Base-by-base conservation (phyloP, 306 rosid species). In the Sechiopsis laciniata region DNA sequence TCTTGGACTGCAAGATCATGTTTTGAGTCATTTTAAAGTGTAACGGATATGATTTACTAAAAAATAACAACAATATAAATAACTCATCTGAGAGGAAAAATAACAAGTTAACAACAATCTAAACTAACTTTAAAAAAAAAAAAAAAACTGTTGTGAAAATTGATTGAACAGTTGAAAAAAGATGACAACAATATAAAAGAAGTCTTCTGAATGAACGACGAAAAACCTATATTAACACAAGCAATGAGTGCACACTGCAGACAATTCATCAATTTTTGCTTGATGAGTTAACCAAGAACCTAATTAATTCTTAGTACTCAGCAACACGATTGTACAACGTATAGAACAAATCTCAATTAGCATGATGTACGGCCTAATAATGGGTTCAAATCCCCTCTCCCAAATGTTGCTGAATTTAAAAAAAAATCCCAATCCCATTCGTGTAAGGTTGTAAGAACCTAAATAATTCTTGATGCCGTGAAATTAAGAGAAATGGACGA, bases 1-100 rank as follows among this genome's bases (percentile, higher is more conserved):
- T 77, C 92, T 83, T 64, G 92, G 95, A 73, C 92, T 87, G 90
- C 85, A 85, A 82, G 13, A 77, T 48, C 63, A 74, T 6, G 52
- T 51, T 42, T 45, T 3, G 21, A n/a, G 71, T 17, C 15, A 64
- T 64, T 37, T n/a, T 17, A 64, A 64, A 40, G 16, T 64, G 37
- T 62, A n/a, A 32, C 14, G 0, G 50, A 62, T 62, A 62, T 62
- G 8, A 8, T 61, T 61, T 62, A 35, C 22, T 35, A 32, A 35
- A 62, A 35, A 29, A 60, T 14, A 62, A 13, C 4, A 60, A 29
- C 48, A 45, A 45, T 8, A 45, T 45, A 45, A 45, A 45, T 45
- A 45, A 45, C 50, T 45, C 13, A 2, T 45, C 50, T 45, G 50
- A 45, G 9, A 45, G 50, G 50, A 45, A 45, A 45, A 45, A 45